phyloP scores from a whole-genome alignment of 306 rosid species.

The Vigna trinervia region DNA sequence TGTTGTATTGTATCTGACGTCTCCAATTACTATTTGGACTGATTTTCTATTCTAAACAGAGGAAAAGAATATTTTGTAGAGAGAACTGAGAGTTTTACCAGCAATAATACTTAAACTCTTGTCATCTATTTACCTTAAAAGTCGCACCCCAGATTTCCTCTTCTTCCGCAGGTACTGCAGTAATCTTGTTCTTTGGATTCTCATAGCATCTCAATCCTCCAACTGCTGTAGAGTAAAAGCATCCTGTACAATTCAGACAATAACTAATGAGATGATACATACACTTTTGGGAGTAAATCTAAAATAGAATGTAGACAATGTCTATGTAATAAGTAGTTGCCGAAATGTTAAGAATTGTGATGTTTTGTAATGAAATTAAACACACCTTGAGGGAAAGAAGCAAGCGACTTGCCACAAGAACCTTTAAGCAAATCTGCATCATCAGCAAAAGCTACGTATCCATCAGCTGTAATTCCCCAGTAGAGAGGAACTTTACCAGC shows the following conservation, averaged over 20 bases:
- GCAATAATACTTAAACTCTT: not conserved
- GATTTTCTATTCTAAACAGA: constrained; percentile 13
- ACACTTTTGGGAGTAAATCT: not conserved
- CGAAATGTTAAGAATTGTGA: not conserved
- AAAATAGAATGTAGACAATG: not conserved
- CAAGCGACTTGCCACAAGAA: constrained; percentile 98
- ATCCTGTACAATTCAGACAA: constrained; percentile 60
- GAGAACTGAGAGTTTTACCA: constrained; percentile 10
- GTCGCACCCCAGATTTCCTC: constrained; percentile 99
- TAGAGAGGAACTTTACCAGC: constrained; percentile 82
- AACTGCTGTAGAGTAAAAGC: constrained; percentile 81
- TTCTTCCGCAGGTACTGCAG: constrained; percentile 88
- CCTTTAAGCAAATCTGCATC: constrained; percentile 89
- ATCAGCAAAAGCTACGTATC: constrained; percentile 89
- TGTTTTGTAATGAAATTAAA: not conserved
- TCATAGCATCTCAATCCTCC: constrained; percentile 91
- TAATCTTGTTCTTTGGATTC: constrained; percentile 89
- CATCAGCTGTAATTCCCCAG: constrained; percentile 99
- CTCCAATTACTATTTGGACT: not conserved
- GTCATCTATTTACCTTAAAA: constrained; percentile 73
- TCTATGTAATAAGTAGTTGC: not conserved
- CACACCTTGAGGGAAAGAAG: constrained; percentile 98
- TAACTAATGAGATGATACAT: not conserved
- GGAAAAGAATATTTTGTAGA: constrained; percentile 14
- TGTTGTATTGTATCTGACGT: not conserved